Base-by-base conservation (phyloP, 345 rosid genomes). In the Salix koriyanagi region DNA sequence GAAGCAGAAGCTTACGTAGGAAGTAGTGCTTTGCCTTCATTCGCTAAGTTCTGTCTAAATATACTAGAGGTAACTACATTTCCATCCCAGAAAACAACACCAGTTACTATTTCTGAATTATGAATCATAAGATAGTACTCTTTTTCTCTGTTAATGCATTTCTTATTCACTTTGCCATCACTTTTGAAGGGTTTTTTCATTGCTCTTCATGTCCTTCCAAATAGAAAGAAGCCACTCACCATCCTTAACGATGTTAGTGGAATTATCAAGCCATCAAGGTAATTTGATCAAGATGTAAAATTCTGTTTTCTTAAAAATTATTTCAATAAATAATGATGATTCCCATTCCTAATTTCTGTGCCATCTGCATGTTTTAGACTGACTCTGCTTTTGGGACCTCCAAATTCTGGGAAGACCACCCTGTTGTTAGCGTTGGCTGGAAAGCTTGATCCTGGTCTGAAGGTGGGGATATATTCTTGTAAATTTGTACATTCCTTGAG, bases 361-460 rank as follows among this genome's bases (percentile, higher is more conserved):
- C 32, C 28, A 30, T 54, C 30, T 76, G n/a, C 7, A 37, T 69
- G 34, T 70, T 34, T 71, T 76, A 93, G 97, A 75, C 82, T 89
- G 91, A 83, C 97, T 62, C 70, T 93, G 86, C 94, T 93, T 42
- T 79, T 93, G 84, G 97, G 98, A 65, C 98, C 98, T 75, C 97
- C 97, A 58, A 79, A 90, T 75, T 90, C 98, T 44, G 98, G 98
- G 10, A 93, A 93, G 84, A 93, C 97, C 6, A 88, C 94, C 0
- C 92, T 93, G 3, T 56, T 93, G 81, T 83, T 91, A 82, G 93
- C 96, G 66, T 83, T 93, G 79, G 93, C 94, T 21, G 94, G 93
- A 69, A 91, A 87, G 85, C 97, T 92, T 75, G 92, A 87, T 80
- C 48, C 76, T 1, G 69, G 70, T 32, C 88, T 91, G 16, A 84